Evolutionary conservation across 75 land plant genomes (phyloP), one percentile per base, ranked within the genome.

Genomic region (Selaginella moellendorffii): DNA sequence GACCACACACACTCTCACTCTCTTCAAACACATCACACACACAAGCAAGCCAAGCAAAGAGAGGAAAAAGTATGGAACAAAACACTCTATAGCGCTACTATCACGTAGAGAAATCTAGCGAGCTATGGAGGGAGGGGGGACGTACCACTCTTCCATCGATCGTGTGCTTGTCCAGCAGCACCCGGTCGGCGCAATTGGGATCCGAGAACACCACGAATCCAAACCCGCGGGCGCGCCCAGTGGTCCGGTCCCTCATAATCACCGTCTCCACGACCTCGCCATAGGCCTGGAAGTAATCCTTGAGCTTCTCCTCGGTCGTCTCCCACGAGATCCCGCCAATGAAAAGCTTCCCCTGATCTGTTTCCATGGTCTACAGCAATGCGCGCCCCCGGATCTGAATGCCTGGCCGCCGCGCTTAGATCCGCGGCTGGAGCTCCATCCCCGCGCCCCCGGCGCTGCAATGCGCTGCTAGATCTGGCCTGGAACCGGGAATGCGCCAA

Each of bases 321-420:
- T 90, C 97, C 97, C 97, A 90, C 20, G 97, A 90, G 52, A 90
- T 90, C 31, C 97, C 97, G 22, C 92, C 92, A 54, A 87, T 80
- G 62, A 87, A 87, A 24, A 87, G 81, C 78, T 87, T 87, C 1
- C 92, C 92, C 46, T 74, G 79, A 68, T 87, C 92, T 53, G 85
- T 65, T 69, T 87, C 88, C 92, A 87, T 87, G n/a, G n/a, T n/a
- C n/a, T n/a, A n/a, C n/a, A n/a, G n/a, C n/a, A n/a, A n/a, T n/a
- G n/a, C n/a, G n/a, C n/a, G n/a, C n/a, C n/a, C n/a, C n/a, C n/a
- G n/a, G n/a, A n/a, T n/a, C n/a, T n/a, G n/a, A n/a, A n/a, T n/a
- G n/a, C n/a, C n/a, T n/a, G n/a, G n/a, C n/a, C n/a, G n/a, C n/a
- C n/a, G n/a, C n/a, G n/a, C n/a, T n/a, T n/a, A n/a, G n/a, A n/a